Evolutionary conservation across 2,329 filamentous ascomycete species (phyloP), one percentile per base, ranked within the genome.

Genomic region (Verticillium zaregamsianum): DNA sequence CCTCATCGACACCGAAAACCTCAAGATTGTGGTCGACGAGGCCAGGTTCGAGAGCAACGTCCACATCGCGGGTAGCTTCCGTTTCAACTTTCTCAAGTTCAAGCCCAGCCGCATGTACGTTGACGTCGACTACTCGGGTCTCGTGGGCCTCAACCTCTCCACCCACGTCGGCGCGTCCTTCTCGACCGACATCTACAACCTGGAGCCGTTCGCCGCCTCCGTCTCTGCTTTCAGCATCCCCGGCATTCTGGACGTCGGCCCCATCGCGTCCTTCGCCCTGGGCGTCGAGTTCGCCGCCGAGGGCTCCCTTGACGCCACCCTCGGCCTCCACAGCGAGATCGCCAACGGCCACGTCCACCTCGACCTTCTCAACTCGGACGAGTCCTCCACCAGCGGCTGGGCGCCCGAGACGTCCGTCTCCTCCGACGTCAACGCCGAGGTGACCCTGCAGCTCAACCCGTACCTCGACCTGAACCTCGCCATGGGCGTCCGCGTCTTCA

Each of bases 41-140:
- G 74, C 71, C 28, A 59, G 65, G 39, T 70, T 80, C 55, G 69
- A 68, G 15, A 69, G 72, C 32, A 68, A 70, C 15, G 68, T 77
- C 33, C 74, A 73, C 8, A 72, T 80, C 40, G 77, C 76, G 2
- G 77, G 77, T 31, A 72, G 73, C 60, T 69, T 80, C 23, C 67
- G 70, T 40, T 79, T 76, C 67, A 73, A 73, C 62, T 73, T 78
- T 63, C 65, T 69, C 39, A 62, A 62, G 14, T 66, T 68, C 33
- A 66, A 69, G 45, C 65, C 76, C 9, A 67, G 75, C 40, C 65
- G 69, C 37, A 69, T 80, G 8, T 75, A 73, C 66, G 74, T 80
- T 57, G 76, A 80, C 62, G 70, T 80, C 63, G 75, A 78, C 59
- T 70, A 76, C 17, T 66, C 67, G n/a, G 68, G 78, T 61, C 69